A percentile compares a stretch with the other conserved stretches of the same genome.
Evolutionary conservation across 1,284 basidiomycete genomes (phyloP).

Genomic region (Puccinia coronata): DNA sequence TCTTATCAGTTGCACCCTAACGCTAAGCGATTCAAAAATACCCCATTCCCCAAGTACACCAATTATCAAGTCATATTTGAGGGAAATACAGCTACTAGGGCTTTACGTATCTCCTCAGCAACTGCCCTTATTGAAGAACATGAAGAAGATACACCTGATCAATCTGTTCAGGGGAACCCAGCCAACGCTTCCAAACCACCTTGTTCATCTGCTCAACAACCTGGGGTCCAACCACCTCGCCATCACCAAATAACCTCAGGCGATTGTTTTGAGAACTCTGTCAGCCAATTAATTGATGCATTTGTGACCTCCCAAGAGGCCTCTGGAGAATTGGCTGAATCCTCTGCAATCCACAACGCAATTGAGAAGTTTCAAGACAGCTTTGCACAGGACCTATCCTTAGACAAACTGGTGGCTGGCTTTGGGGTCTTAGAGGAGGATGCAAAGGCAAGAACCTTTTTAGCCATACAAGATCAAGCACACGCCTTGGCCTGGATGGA

Average conservation of each 20-base stretch:
- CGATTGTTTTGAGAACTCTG: background rate
- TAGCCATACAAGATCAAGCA: background rate
- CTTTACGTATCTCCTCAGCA: background rate
- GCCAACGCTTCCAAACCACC: background rate
- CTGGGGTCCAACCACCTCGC: too few relatives aligned
- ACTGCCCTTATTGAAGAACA: background rate
- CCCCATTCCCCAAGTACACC: background rate
- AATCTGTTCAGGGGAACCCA: background rate
- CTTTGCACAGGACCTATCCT: background rate
- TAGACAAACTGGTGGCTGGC: background rate
- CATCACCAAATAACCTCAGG: background rate
- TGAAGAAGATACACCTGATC: background rate
- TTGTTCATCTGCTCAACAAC: background rate
- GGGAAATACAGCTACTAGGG: background rate
- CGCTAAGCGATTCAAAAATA: conserved; percentile 2
- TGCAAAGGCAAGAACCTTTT: background rate
- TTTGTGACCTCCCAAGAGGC: background rate
- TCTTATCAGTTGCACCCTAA: background rate
- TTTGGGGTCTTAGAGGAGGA: background rate
- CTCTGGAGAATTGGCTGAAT: too few relatives aligned
- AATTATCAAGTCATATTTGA: background rate
- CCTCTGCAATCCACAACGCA: background rate
- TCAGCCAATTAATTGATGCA: background rate
- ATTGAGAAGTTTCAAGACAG: background rate
- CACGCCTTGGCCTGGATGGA: background rate